Percentiles rank a stretch among this genome's conserved stretches.
These are phyloP conservation scores for Fusarium bactridioides DNA, from an alignment of 2,329 filamentous ascomycete species.

Conservation along the genomic window DNA sequence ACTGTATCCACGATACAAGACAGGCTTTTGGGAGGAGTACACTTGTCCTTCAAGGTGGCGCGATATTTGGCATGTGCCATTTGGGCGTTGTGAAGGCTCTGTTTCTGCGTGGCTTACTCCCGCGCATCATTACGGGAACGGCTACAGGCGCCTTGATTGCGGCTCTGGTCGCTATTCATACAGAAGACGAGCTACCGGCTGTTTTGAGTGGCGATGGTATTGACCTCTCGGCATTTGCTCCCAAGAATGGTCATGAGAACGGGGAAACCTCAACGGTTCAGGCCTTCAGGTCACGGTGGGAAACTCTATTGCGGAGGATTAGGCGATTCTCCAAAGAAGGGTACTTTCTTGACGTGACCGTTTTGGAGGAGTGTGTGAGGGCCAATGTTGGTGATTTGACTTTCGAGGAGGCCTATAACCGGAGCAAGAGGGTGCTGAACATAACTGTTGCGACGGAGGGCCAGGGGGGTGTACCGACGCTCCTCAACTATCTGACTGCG, in stretches of 20 bases:
- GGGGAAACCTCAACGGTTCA: conserved; percentile 47
- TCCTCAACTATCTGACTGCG: conserved; percentile 92
- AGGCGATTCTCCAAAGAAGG: conserved; percentile 77
- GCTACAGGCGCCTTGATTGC: conserved; percentile 91
- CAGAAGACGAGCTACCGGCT: conserved; percentile 80
- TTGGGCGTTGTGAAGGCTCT: conserved; percentile 89
- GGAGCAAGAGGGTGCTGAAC: conserved; percentile 86
- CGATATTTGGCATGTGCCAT: conserved; percentile 91
- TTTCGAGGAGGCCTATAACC: conserved; percentile 89
- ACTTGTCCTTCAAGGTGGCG: conserved; percentile 86
- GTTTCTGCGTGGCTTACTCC: conserved; percentile 80
- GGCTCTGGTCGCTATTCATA: conserved; percentile 86
- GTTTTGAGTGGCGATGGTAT: conserved; percentile 83
- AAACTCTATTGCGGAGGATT: conserved; percentile 71
- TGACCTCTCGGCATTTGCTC: conserved; percentile 79
- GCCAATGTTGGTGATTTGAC: conserved; percentile 89
- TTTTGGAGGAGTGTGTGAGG: conserved; percentile 84
- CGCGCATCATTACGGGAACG: conserved; percentile 90
- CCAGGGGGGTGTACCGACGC: conserved; percentile 78
- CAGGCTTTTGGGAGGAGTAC: conserved; percentile 89
- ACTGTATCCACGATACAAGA: conserved; percentile 85
- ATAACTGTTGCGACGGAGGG: conserved; percentile 85
- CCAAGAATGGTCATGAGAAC: conserved; percentile 44
- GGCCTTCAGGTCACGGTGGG: conserved; percentile 54
- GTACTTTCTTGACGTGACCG: conserved; percentile 82